Evolutionary conservation across 257 asterid species (phyloP).

Genomic region (Solanum corneliomulleri): DNA sequence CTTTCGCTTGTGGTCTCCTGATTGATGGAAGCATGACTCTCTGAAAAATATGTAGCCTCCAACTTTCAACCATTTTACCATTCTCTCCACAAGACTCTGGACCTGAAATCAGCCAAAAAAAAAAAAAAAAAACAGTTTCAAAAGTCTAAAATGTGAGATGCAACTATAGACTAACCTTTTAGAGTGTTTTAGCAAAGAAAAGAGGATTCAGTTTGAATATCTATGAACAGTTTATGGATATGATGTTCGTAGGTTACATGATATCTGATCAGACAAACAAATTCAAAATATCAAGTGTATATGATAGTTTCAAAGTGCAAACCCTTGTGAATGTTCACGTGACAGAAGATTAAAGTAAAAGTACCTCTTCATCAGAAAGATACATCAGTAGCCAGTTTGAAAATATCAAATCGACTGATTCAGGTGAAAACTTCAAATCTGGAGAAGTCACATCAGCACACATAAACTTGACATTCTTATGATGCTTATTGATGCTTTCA

Average conservation of each 20-base stretch:
- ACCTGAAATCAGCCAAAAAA: conserved; percentile 39
- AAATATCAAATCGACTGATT: conserved; percentile 69
- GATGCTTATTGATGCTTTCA: conserved; percentile 51
- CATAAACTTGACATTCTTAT: conserved; percentile 62
- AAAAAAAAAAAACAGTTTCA: background rate
- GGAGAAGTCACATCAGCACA: conserved; percentile 94
- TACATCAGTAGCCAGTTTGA: conserved; percentile 97
- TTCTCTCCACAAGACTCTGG: conserved; percentile 50
- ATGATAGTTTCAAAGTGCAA: background rate
- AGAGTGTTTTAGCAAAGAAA: background rate
- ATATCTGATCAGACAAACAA: background rate
- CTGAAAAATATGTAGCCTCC: conserved; percentile 93
- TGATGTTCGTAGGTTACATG: background rate
- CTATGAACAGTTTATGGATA: background rate
- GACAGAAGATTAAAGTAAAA: background rate
- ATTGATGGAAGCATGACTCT: conserved; percentile 95
- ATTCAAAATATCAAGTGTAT: background rate
- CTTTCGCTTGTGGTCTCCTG: conserved; percentile 91
- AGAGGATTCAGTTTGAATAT: background rate
- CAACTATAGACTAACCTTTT: background rate
- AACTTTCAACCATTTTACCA: conserved; percentile 87
- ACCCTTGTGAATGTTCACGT: background rate
- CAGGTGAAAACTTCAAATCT: conserved; percentile 57
- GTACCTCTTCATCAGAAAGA: conserved; percentile 88
- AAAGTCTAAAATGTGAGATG: background rate